Conservation (phyloP, 495 filamentous ascomycete genomes). For the Ascobolus immersus region DNA sequence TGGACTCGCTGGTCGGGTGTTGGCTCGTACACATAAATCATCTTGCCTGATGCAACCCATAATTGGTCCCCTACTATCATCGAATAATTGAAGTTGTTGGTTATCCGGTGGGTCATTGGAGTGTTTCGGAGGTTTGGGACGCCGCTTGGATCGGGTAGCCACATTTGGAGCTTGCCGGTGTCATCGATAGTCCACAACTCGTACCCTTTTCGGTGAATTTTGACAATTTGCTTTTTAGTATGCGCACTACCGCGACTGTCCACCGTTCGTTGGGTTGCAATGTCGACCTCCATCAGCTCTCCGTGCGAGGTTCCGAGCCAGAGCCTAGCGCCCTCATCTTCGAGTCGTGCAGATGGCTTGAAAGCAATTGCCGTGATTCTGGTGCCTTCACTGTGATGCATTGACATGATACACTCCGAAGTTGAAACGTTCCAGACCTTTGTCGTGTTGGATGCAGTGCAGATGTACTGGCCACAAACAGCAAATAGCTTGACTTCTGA, state of each 20-base stretch:
- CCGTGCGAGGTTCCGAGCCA: slow-evolving; percentile 79
- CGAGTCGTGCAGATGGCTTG: slow-evolving; percentile 45
- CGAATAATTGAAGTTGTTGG: slow-evolving; percentile 66
- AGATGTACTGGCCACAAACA: slow-evolving; percentile 66
- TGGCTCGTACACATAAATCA: slow-evolving; percentile 62
- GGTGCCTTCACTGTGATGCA: slow-evolving; percentile 52
- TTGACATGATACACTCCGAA: slow-evolving; percentile 53
- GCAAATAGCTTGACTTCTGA: slow-evolving; percentile 66
- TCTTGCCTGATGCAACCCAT: slow-evolving; percentile 75
- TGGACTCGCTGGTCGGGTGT: slow-evolving; percentile 33
- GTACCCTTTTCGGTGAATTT: slow-evolving; percentile 61
- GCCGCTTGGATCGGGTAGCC: slow-evolving; percentile 55
- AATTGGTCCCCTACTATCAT: slow-evolving; percentile 53
- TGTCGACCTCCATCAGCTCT: slow-evolving; percentile 70
- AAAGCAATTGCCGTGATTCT: slow-evolving; percentile 62
- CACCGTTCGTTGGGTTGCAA: slow-evolving; percentile 39
- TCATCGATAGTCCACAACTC: slow-evolving; percentile 92
- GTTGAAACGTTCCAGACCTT: slow-evolving; percentile 64
- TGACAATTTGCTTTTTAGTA: slow-evolving; percentile 55
- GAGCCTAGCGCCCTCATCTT: slow-evolving; percentile 57
- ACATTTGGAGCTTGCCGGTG: slow-evolving; percentile 63
- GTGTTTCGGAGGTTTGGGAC: slow-evolving; percentile 43
- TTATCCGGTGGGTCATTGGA: slow-evolving; percentile 39
- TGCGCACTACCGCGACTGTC: slow-evolving; percentile 44
- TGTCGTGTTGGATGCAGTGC: slow-evolving; percentile 60